Conservation (phyloP, 2,329 filamentous ascomycete species). For the Colletotrichum sansevieriae region DNA sequence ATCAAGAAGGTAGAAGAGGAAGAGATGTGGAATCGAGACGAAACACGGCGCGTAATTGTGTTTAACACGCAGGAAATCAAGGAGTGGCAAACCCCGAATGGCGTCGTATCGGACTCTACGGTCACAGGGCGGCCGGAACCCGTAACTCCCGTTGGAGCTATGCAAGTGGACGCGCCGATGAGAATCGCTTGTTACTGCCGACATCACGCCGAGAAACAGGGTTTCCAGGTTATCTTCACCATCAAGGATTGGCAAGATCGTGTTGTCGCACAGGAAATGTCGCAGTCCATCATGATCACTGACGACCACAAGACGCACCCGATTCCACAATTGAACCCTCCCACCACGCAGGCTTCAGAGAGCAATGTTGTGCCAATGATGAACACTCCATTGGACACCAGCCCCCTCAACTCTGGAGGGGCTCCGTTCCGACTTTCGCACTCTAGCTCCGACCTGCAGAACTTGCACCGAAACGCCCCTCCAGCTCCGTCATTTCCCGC, state of each 20-base stretch:
- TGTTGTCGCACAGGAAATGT: constrained; percentile 86
- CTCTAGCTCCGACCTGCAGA: constrained; percentile 74
- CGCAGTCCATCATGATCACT: constrained; percentile 93
- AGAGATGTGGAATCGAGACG: constrained; percentile 84
- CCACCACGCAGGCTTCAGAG: constrained; percentile 39
- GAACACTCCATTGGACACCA: constrained; percentile 46
- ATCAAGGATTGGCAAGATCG: constrained; percentile 84
- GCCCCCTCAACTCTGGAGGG: constrained; percentile 51
- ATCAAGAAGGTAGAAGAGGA: constrained; percentile 94
- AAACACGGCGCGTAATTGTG: constrained; percentile 85
- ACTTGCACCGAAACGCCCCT: constrained; percentile 65
- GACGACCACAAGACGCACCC: constrained; percentile 94
- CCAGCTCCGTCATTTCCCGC: constrained; percentile 46
- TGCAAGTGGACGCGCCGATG: constrained; percentile 90
- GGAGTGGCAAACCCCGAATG: constrained; percentile 76
- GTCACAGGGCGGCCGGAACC: constrained; percentile 58
- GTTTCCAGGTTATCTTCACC: constrained; percentile 94
- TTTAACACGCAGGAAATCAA: constrained; percentile 92
- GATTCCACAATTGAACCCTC: constrained; percentile 51
- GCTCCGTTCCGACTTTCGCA: constrained; percentile 68
- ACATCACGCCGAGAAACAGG: constrained; percentile 92
- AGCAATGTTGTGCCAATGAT: constrained; percentile 37
- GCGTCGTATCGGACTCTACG: constrained; percentile 53
- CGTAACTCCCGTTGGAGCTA: constrained; percentile 66
- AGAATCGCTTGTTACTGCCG: constrained; percentile 97